Evolutionary conservation across 805 yeast species (phyloP), one percentile per base, ranked within the genome.

Genomic region (Nakazawaea sp.): DNA sequence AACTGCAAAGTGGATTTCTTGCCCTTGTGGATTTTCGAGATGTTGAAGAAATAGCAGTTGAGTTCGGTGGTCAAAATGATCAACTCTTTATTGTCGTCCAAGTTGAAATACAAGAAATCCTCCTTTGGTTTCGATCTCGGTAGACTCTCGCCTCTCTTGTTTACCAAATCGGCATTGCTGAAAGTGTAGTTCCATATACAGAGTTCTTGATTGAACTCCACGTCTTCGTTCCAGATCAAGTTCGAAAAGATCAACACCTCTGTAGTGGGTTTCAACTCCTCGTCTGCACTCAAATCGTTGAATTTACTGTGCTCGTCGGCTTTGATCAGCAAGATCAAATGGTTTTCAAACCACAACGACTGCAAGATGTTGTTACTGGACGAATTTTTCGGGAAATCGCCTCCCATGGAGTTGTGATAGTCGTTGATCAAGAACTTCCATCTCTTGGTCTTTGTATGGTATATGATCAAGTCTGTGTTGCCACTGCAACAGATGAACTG

Each of bases 401-500:
- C 28, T 12, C 32, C 19, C 4, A 27, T 12, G 18, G n/a, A 15
- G 16, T 51, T 47, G 44, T 50, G 62, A 36, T 52, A 59, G 44
- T 56, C 62, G 19, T 52, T 61, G 9, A 52, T 61, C 31, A 72
- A 54, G 36, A 58, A 50, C 44, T 67, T 71, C 78, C 78, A 73
- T 25, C 58, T 56, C n/a, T 67, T 62, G 1, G 64, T 53, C 25
- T 52, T 42, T 10, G 60, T 36, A 33, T 63, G 56, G 45, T 66
- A 70, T 31, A 70, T 58, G 18, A 68, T 51, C 12, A 72, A 59
- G 17, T 76, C 77, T 18, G 53, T 49, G 17, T 61, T 54, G 0
- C 79, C 80, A 5, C 76, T 68, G 13, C 73, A 55, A 17, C 78
- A 76, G 13, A 71, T 56, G 42, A 58, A 59, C 33, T 64, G 51